A percentile compares a stretch with the other conserved stretches of the same genome.
These are phyloP conservation scores for Funneliformis mosseae DNA, from an alignment of 192 early-diverging fungal genomes.

Conservation along the genomic window DNA sequence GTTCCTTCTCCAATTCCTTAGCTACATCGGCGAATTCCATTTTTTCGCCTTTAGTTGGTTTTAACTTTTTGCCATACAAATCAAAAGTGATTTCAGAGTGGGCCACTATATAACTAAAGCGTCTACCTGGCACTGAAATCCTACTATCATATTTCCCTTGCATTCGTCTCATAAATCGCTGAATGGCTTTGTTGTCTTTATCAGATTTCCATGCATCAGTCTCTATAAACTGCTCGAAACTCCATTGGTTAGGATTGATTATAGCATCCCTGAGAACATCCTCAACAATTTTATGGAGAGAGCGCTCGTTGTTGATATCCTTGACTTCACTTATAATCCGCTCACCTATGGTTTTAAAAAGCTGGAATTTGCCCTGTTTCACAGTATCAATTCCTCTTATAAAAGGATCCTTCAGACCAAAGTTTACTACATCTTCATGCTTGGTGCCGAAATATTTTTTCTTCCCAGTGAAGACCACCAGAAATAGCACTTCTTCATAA, in stretches of 20 bases:
- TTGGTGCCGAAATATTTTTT: no score
- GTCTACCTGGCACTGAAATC: conserved; percentile 1
- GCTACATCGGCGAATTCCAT: no score
- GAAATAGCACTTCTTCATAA: no score
- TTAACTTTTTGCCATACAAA: not conserved
- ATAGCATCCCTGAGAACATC: not conserved
- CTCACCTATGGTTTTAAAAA: not conserved
- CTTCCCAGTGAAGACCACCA: no score
- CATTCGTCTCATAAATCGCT: conserved; percentile 1
- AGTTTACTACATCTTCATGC: not conserved
- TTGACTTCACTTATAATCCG: not conserved
- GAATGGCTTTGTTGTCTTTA: not conserved
- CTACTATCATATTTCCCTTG: not conserved
- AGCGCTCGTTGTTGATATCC: not conserved
- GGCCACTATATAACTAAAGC: conserved; percentile 16
- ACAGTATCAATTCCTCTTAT: conserved; percentile 6
- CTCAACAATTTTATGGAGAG: no score
- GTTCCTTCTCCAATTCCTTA: no score
- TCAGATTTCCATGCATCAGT: no score
- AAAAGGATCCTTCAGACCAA: not conserved
- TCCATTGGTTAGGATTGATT: not conserved
- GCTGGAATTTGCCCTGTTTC: not conserved
- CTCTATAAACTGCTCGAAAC: no score
- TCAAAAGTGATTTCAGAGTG: not conserved
- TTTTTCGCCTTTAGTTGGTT: no score